A percentile compares a stretch with the other conserved stretches of the same genome.
Conservation (phyloP, 352 stramenopile species). For the Pythium monospermum region DNA sequence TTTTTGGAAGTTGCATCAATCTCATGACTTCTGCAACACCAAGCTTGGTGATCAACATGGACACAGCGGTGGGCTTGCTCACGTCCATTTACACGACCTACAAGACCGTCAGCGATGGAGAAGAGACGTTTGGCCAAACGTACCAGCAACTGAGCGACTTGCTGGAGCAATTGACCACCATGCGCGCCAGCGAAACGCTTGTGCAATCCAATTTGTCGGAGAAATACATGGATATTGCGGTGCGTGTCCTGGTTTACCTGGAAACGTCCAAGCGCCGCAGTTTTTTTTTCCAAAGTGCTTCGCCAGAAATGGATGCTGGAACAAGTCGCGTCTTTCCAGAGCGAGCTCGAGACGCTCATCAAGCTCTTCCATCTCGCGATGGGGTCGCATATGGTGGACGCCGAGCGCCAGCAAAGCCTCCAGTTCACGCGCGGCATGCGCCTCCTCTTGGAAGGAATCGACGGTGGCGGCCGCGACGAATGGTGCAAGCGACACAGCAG, state of each 20-base stretch:
- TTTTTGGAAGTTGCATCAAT: too few relatives aligned
- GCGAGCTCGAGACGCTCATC: constrained; percentile 5
- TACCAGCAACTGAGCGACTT: constrained; percentile 1
- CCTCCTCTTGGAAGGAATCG: not conserved
- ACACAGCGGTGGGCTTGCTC: constrained; percentile 1
- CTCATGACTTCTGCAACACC: too few relatives aligned
- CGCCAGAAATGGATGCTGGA: constrained; percentile 1
- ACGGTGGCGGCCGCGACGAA: not conserved
- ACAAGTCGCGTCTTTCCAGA: not conserved
- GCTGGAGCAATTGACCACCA: constrained; percentile 2
- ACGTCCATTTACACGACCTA: not conserved
- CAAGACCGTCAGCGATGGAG: constrained; percentile 1
- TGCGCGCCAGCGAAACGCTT: not conserved
- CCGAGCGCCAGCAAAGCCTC: not conserved
- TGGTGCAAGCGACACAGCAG: constrained; percentile 1
- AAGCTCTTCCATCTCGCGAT: constrained; percentile 1
- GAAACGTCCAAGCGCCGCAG: not conserved
- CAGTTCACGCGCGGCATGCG: constrained; percentile 4
- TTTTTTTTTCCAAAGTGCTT: constrained; percentile 1
- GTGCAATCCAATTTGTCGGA: not conserved
- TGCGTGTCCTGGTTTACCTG: constrained; percentile 2
- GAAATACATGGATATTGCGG: not conserved
- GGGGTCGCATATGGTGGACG: constrained; percentile 8
- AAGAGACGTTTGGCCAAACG: not conserved
- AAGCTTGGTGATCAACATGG: not conserved